These are phyloP conservation scores for Backusella liffmaniae DNA, from an alignment of 192 early-diverging fungal genomes.

Conservation along the genomic window DNA sequence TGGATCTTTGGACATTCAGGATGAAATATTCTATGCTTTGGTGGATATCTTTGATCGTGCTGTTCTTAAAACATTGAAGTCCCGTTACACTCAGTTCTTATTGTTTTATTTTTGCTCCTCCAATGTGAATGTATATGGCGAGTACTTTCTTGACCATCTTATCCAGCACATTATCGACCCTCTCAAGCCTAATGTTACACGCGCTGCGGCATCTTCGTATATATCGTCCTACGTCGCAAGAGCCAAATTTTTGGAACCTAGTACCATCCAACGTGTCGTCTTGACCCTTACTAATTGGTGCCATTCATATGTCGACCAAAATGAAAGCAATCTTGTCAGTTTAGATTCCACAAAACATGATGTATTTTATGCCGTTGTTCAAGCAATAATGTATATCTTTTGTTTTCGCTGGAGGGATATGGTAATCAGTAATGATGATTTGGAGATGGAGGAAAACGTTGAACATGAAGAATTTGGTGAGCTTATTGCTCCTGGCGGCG, in stretches of 20 bases:
- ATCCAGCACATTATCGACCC: constrained; percentile 57
- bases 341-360: constrained; percentile 63
- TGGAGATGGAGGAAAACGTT: constrained; percentile 31
- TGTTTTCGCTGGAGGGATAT: constrained; percentile 93
- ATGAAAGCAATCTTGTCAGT: constrained; percentile 46
- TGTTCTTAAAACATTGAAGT: constrained; percentile 83
- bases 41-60: constrained; percentile 78
- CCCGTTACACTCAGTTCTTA: constrained; percentile 90
- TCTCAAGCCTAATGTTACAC: constrained; percentile 60
- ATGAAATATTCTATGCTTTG: constrained; percentile 64
- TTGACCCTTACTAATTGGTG: constrained; percentile 67
- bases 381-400: constrained; percentile 90
- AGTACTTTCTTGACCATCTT: constrained; percentile 76
- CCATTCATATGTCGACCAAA: constrained; percentile 61
- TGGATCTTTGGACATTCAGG: constrained; percentile 25
- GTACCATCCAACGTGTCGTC: constrained; percentile 62
- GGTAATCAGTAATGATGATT: constrained; percentile 26
- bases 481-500: constrained; percentile 3
- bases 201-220: constrained; percentile 82
- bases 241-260: constrained; percentile 66
- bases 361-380: constrained; percentile 85
- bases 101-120: constrained; percentile 81
- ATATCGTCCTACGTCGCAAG: constrained; percentile 85
- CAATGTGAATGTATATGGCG: constrained; percentile 57
- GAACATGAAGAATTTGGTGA: constrained; percentile 10